Conservation (phyloP, 345 rosid genomes). For the Syzygium aromaticum region DNA sequence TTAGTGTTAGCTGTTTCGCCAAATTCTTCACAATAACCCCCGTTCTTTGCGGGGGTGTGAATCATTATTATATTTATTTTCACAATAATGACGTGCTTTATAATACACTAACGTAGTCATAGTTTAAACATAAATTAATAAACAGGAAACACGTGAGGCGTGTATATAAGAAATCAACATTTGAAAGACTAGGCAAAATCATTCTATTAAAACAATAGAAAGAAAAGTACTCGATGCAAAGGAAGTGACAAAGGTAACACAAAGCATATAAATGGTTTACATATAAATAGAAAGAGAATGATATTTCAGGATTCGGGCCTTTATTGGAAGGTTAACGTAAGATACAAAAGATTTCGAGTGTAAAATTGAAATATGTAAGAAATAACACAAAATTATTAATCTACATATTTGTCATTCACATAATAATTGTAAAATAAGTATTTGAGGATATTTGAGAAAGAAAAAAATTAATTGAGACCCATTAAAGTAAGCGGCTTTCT, state of each 20-base stretch:
- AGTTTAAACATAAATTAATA: not conserved
- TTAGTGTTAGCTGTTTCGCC: not conserved
- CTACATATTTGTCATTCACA: not conserved
- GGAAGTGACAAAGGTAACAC: not conserved
- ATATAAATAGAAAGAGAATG: not conserved
- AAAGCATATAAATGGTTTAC: not conserved
- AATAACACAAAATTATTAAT: not conserved
- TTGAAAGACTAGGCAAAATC: not conserved
- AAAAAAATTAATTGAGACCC: too few relatives aligned
- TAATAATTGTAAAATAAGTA: too few relatives aligned
- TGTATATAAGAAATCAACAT: not conserved
- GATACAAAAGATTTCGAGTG: not conserved
- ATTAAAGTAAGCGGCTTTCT: too few relatives aligned
- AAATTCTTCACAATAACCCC: not conserved
- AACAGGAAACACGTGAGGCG: not conserved
- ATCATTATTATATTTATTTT: not conserved
- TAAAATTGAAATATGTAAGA: not conserved
- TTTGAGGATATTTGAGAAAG: not conserved
- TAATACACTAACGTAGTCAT: not conserved
- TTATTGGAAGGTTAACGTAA: not conserved
- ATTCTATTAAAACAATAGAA: not conserved
- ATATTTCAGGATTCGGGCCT: not conserved
- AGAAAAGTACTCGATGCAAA: not conserved
- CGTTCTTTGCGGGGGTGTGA: not conserved
- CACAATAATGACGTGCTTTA: not conserved